Conservation (phyloP, 2,329 filamentous ascomycete genomes). For the Didymella keratinophila region DNA sequence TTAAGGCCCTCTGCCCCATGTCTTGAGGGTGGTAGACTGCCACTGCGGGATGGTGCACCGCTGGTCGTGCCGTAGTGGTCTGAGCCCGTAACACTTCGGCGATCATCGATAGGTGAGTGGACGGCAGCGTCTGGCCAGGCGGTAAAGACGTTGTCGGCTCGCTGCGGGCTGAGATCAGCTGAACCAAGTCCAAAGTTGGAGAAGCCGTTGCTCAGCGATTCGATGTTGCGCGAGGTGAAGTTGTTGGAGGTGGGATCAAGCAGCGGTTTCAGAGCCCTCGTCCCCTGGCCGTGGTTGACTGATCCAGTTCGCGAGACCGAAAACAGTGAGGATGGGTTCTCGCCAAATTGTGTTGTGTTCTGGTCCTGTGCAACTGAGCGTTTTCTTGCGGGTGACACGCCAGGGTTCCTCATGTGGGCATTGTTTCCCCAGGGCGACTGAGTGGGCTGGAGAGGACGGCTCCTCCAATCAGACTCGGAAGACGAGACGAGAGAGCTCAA, state of each 20-base stretch:
- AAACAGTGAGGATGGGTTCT: slow-evolving; percentile 40
- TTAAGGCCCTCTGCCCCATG: slow-evolving; percentile 55
- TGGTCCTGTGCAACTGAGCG: slow-evolving; percentile 49
- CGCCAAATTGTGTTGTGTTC: slow-evolving; percentile 17
- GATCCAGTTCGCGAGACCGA: slow-evolving; percentile 33
- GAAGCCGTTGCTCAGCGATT: slow-evolving; percentile 46
- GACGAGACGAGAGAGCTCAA: slow-evolving; percentile 73
- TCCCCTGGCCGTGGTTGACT: slow-evolving; percentile 33
- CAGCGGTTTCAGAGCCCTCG: slow-evolving; percentile 40
- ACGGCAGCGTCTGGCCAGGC: slow-evolving; percentile 47
- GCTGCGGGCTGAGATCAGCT: slow-evolving; percentile 39
- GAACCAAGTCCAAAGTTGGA: slow-evolving; percentile 45
- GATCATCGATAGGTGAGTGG: slow-evolving; percentile 55
- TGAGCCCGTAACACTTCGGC: slow-evolving; percentile 50
- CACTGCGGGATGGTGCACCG: slow-evolving; percentile 60
- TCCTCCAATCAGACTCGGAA: slow-evolving; percentile 73
- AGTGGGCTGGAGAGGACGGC: slow-evolving; percentile 53
- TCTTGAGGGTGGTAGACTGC: slow-evolving; percentile 64
- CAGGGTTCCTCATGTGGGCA: slow-evolving; percentile 45
- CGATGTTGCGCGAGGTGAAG: slow-evolving; percentile 42
- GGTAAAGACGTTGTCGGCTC: slow-evolving; percentile 36
- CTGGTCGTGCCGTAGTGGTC: slow-evolving; percentile 57
- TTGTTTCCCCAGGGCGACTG: slow-evolving; percentile 62
- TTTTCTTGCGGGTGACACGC: slow-evolving; percentile 50
- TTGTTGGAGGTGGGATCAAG: slow-evolving; percentile 45